These are phyloP conservation scores for Lolium rigidum DNA, from an alignment of 176 grass and related monocot species.

Conservation along the genomic window DNA sequence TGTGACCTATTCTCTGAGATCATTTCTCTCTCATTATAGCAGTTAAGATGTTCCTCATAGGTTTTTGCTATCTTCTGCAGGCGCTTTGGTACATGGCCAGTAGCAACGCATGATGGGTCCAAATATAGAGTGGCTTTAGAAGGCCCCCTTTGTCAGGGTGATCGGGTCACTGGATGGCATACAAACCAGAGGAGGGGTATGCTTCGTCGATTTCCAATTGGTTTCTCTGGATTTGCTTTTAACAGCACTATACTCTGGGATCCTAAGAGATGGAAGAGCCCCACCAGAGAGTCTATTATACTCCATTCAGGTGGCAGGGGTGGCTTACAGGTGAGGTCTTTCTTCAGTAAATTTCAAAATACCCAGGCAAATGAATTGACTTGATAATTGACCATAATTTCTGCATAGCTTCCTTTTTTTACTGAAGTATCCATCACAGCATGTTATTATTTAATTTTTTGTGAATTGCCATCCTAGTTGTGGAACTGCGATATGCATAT, in stretches of 20 bases:
- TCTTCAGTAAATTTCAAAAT: not conserved
- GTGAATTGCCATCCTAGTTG: constrained; percentile 15
- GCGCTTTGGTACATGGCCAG: constrained; percentile 90
- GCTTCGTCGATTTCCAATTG: constrained; percentile 66
- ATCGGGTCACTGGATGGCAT: constrained; percentile 89
- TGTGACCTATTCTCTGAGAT: not conserved
- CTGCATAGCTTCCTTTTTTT: not conserved
- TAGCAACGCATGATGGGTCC: constrained; percentile 67
- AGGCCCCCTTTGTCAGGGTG: constrained; percentile 82
- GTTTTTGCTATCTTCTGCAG: constrained; percentile 49
- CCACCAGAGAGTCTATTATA: constrained; percentile 69
- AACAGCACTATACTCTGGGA: constrained; percentile 96
- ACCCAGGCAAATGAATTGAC: not conserved
- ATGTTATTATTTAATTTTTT: constrained; percentile 19
- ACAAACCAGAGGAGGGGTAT: constrained; percentile 62
- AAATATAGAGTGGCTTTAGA: constrained; percentile 72
- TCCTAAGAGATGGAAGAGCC: constrained; percentile 76
- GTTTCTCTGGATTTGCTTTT: constrained; percentile 89
- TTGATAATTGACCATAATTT: constrained; percentile 16
- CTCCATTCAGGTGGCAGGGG: constrained; percentile 73
- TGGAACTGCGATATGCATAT: not conserved
- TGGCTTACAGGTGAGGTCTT: constrained; percentile 63
- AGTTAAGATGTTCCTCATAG: constrained; percentile 33
- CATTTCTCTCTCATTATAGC: constrained; percentile 1
- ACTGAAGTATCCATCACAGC: not conserved